These are phyloP conservation scores for Daldinia decipiens DNA, from an alignment of 495 filamentous ascomycete genomes.

Conservation along the genomic window DNA sequence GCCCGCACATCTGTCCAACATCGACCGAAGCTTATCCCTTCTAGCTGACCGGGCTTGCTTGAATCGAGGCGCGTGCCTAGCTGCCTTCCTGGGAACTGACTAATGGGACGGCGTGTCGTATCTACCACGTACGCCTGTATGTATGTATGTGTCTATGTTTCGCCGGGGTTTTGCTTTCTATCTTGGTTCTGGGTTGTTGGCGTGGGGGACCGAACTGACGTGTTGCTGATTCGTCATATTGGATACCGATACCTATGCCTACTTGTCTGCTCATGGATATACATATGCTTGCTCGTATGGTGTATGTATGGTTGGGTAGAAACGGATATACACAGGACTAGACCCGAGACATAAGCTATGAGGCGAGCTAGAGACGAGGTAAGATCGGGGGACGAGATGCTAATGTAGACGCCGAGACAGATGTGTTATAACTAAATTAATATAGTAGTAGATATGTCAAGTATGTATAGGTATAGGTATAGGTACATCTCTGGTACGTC, in stretches of 20 bases:
- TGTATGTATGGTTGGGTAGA: neutral
- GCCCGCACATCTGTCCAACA: too few species aligned
- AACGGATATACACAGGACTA: neutral
- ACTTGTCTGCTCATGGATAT: neutral
- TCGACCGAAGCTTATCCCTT: neutral
- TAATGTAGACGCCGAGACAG: neutral
- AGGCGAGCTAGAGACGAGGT: too few species aligned
- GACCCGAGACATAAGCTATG: too few species aligned
- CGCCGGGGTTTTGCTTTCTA: neutral
- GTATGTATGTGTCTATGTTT: neutral
- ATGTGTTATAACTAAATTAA: neutral
- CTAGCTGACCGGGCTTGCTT: neutral
- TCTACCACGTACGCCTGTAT: neutral
- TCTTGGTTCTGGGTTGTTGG: neutral
- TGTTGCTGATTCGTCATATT: neutral
- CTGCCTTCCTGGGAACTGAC: neutral
- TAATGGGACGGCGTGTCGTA: neutral
- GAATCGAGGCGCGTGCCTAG: constrained; percentile 2
- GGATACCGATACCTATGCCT: neutral
- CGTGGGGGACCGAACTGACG: neutral
- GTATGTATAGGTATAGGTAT: constrained; percentile 2
- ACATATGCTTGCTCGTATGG: neutral
- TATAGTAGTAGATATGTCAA: neutral
- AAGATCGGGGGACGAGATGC: too few species aligned
- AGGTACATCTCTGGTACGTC: constrained; percentile 1